phyloP scores from a whole-genome alignment of 2,329 filamentous ascomycete species.

The Sclerotinia subarctica region DNA sequence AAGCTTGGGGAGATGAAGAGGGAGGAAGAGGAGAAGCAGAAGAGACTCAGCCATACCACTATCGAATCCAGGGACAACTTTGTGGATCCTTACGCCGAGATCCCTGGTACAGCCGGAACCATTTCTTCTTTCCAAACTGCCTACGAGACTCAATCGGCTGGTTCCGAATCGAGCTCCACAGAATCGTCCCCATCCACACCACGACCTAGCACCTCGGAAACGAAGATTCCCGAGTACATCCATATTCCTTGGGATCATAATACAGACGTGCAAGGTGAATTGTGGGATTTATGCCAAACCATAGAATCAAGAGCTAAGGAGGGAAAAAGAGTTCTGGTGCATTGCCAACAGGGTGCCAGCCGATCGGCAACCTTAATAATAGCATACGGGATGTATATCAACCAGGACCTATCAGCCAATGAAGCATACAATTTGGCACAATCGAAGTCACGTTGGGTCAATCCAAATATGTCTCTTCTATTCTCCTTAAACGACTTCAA shows the following conservation, averaged over 20 bases:
- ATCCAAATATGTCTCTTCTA: slow-evolving; percentile 88
- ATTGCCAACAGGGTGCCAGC: slow-evolving; percentile 84
- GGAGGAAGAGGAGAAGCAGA: slow-evolving; percentile 29
- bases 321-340: slow-evolving; percentile 75
- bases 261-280: slow-evolving; percentile 75
- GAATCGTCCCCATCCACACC: slow-evolving; percentile 52
- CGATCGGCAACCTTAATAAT: slow-evolving; percentile 84
- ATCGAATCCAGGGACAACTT: slow-evolving; percentile 30
- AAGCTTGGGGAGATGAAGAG: slow-evolving; percentile 48
- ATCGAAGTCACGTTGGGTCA: slow-evolving; percentile 80
- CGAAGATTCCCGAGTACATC: slow-evolving; percentile 71
- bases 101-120: slow-evolving; percentile 54
- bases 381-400: slow-evolving; percentile 78
- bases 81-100: slow-evolving; percentile 10
- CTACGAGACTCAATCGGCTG: slow-evolving; percentile 51
- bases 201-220: slow-evolving; percentile 45
- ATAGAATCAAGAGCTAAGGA: slow-evolving; percentile 70
- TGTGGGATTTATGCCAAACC: slow-evolving; percentile 70
- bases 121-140: slow-evolving; percentile 58
- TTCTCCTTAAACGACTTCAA: slow-evolving; percentile 84
- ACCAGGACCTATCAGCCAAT: slow-evolving; percentile 72
- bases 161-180: slow-evolving; percentile 28
- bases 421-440: slow-evolving; percentile 81
- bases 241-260: slow-evolving; percentile 89
- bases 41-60: slow-evolving; percentile 36